Evolutionary conservation across 2,329 filamentous ascomycete species (phyloP).

Genomic region (Cytospora paraplurivora): DNA sequence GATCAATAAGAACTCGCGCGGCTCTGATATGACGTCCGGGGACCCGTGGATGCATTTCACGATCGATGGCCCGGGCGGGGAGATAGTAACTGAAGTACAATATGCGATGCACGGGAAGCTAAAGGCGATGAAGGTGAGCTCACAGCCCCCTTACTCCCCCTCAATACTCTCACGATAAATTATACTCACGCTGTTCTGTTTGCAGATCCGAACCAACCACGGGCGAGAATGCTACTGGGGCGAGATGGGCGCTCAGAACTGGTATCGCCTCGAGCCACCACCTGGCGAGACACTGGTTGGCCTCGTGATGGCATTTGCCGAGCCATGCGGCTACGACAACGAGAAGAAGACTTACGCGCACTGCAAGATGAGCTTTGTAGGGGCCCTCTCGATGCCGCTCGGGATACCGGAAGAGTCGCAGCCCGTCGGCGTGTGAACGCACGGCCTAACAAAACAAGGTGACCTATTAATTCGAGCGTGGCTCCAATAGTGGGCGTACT

Average conservation of each 20-base stretch:
- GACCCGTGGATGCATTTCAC: background rate
- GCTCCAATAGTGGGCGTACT: background rate
- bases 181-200: background rate
- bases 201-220: background rate
- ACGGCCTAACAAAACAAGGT: background rate
- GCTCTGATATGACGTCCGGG: background rate
- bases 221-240: background rate
- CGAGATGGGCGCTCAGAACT: background rate
- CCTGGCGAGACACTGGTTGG: constrained; percentile 1
- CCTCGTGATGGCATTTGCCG: background rate
- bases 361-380: background rate
- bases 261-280: background rate
- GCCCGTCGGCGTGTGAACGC: background rate
- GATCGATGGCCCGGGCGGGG: constrained; percentile 1
- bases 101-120: background rate
- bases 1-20: background rate
- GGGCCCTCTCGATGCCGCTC: constrained; percentile 7
- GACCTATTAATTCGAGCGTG: background rate
- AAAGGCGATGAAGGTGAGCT: constrained; percentile 1
- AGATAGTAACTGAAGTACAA: background rate
- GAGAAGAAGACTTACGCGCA: no score
- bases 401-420: background rate
- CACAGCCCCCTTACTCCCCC: no score
- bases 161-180: no score
- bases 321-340: background rate